A percentile compares a stretch with the other conserved stretches of the same genome.
Conservation (phyloP, 2,329 filamentous ascomycete genomes). For the Teratosphaeria pseudoeucalypti region DNA sequence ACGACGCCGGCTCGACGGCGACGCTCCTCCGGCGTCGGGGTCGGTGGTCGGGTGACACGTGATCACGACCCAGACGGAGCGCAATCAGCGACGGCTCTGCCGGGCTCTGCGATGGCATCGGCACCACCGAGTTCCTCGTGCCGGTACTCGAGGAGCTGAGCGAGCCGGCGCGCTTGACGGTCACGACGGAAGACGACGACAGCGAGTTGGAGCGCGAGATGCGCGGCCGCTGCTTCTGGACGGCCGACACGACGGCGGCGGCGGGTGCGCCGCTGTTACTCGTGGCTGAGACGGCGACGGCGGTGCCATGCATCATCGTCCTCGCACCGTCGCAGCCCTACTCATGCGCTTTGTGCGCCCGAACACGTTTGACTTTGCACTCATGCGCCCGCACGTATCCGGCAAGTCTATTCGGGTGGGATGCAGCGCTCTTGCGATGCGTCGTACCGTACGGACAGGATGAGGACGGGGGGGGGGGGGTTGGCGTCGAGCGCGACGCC, state of each 20-base stretch:
- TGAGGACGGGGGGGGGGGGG: no score
- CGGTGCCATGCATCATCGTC: constrained; percentile 11
- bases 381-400: constrained; percentile 8
- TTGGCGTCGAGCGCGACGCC: neutral
- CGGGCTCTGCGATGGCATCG: constrained; percentile 14
- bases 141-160: constrained; percentile 18
- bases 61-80: constrained; percentile 14
- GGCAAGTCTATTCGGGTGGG: neutral
- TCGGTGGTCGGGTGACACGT: constrained; percentile 11
- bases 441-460: neutral
- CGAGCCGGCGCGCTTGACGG: constrained; percentile 33
- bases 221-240: constrained; percentile 7
- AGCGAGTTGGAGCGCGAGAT: constrained; percentile 34
- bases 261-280: constrained; percentile 2
- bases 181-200: constrained; percentile 33
- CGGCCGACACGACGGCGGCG: neutral
- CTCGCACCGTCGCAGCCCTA: neutral
- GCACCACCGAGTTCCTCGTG: constrained; percentile 17
- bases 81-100: constrained; percentile 12
- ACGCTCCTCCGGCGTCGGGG: constrained; percentile 35
- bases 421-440: neutral
- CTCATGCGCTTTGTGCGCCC: constrained; percentile 5
- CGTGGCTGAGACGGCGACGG: constrained; percentile 10
- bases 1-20: constrained; percentile 23
- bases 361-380: constrained; percentile 4